Evolutionary conservation across 768 basidiomycete genomes (phyloP).

Genomic region (Pseudohyphozyma bogoriensis): DNA sequence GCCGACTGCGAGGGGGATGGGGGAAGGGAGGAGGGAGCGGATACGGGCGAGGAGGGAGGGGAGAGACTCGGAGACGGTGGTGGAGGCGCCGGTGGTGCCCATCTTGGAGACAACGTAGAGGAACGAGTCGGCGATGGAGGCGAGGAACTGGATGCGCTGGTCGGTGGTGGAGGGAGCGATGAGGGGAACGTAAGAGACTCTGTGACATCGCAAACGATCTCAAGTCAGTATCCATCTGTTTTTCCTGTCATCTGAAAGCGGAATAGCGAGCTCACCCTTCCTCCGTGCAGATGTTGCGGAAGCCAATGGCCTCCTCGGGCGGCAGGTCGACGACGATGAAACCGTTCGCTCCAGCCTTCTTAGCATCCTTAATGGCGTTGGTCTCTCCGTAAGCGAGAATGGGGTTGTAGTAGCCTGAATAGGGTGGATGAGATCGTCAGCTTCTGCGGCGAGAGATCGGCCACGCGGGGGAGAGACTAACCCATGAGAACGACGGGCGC

Average conservation of each 20-base stretch:
- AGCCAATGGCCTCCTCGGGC: slow-evolving; percentile 85
- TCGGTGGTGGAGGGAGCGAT: slow-evolving; percentile 89
- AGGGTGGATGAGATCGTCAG: background rate
- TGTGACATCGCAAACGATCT: slow-evolving; percentile 35
- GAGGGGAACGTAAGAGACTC: slow-evolving; percentile 87
- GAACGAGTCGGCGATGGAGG: slow-evolving; percentile 90
- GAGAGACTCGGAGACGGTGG: slow-evolving; percentile 62
- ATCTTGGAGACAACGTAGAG: slow-evolving; percentile 71
- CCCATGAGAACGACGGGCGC: slow-evolving; percentile 91
- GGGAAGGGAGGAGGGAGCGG: slow-evolving; percentile 43
- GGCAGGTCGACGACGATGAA: slow-evolving; percentile 97
- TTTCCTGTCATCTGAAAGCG: background rate
- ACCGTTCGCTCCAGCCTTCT: slow-evolving; percentile 84
- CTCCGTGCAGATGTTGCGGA: slow-evolving; percentile 75
- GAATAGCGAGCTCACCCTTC: slow-evolving; percentile 54
- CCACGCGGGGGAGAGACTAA: slow-evolving; percentile 35
- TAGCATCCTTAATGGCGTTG: slow-evolving; percentile 79
- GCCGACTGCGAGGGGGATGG: slow-evolving; percentile 74
- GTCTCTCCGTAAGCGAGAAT: slow-evolving; percentile 91
- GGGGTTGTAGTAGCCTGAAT: slow-evolving; percentile 87
- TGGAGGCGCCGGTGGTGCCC: slow-evolving; percentile 94
- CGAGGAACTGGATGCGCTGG: slow-evolving; percentile 76
- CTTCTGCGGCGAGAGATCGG: background rate
- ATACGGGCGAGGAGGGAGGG: slow-evolving; percentile 77
- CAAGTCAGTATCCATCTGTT: too few relatives aligned